These are phyloP conservation scores for Rutstroemia sp. DNA, from an alignment of 2,329 filamentous ascomycete genomes.

Conservation along the genomic window DNA sequence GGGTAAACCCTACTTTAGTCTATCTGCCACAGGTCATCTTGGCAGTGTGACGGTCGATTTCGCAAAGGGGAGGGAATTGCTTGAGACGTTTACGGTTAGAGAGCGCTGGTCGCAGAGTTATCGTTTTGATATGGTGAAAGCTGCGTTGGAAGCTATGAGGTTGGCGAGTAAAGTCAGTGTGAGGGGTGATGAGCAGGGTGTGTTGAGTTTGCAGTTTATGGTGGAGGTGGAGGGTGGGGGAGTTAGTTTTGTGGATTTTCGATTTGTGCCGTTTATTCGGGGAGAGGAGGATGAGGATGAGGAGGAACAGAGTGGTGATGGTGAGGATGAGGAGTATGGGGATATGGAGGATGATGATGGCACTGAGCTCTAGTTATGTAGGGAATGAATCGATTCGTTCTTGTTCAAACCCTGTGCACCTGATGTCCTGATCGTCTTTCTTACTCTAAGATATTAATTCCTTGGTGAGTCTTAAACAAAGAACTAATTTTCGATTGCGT, in stretches of 20 bases:
- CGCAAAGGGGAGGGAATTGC: conserved; percentile 53
- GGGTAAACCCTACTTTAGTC: conserved; percentile 60
- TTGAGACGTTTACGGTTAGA: conserved; percentile 66
- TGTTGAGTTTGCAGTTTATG: conserved; percentile 94
- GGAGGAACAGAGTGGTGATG: conserved; percentile 37
- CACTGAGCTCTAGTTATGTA: neutral
- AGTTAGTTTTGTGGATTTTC: conserved; percentile 73
- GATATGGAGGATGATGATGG: conserved; percentile 12
- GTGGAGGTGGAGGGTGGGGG: conserved; percentile 70
- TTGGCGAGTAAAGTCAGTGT: conserved; percentile 89
- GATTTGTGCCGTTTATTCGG: conserved; percentile 66
- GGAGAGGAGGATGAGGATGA: conserved; percentile 45
- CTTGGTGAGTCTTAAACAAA: no score
- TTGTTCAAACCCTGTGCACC: no score
- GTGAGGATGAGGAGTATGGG: conserved; percentile 29
- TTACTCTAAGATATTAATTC: no score
- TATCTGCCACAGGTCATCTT: conserved; percentile 57
- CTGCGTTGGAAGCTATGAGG: conserved; percentile 86
- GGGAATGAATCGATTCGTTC: no score
- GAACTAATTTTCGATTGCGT: no score
- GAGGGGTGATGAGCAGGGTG: conserved; percentile 78
- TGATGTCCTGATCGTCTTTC: no score
- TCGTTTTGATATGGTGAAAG: conserved; percentile 80
- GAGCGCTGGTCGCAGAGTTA: conserved; percentile 63
- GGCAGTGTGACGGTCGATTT: conserved; percentile 61